phyloP scores from a whole-genome alignment of 139 green algal species.

The Chlamydomonas schloesseri region DNA sequence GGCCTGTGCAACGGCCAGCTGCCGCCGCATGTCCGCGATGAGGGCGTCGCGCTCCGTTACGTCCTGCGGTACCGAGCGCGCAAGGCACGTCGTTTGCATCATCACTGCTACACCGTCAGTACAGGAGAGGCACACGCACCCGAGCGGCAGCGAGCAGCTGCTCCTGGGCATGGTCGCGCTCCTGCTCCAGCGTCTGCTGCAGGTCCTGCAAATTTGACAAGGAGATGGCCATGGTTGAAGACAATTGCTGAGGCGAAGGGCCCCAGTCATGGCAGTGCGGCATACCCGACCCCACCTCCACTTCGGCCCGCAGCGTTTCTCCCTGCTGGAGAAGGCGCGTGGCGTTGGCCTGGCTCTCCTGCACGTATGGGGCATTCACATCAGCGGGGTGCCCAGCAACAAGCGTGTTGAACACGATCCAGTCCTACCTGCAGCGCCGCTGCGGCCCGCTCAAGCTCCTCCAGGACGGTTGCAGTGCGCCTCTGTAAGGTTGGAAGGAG shows the following conservation, averaged over 20 bases:
- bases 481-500: too few relatives aligned
- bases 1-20: slow-evolving; percentile 8
- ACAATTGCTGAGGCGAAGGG: too few relatives aligned
- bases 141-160: not conserved
- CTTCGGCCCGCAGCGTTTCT: not conserved
- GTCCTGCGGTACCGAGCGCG: not conserved
- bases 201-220: not conserved
- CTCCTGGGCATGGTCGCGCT: not conserved
- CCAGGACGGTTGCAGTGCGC: slow-evolving; percentile 35
- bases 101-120: too few relatives aligned
- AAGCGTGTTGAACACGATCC: too few relatives aligned
- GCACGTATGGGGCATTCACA: not conserved
- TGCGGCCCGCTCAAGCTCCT: slow-evolving; percentile 53
- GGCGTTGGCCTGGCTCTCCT: slow-evolving; percentile 46
- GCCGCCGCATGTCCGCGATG: slow-evolving; percentile 10
- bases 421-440: slow-evolving; percentile 29
- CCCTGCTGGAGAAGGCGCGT: slow-evolving; percentile 45
- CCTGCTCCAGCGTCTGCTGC: not conserved
- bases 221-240: too few relatives aligned
- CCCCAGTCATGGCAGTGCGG: too few relatives aligned
- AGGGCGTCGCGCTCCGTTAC: not conserved
- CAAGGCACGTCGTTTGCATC: too few relatives aligned
- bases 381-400: not conserved
- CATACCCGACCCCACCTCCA: slow-evolving; percentile 32
- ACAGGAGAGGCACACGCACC: not conserved